Conservation (phyloP, 2,329 filamentous ascomycete genomes). For the Penicillium sp. region DNA sequence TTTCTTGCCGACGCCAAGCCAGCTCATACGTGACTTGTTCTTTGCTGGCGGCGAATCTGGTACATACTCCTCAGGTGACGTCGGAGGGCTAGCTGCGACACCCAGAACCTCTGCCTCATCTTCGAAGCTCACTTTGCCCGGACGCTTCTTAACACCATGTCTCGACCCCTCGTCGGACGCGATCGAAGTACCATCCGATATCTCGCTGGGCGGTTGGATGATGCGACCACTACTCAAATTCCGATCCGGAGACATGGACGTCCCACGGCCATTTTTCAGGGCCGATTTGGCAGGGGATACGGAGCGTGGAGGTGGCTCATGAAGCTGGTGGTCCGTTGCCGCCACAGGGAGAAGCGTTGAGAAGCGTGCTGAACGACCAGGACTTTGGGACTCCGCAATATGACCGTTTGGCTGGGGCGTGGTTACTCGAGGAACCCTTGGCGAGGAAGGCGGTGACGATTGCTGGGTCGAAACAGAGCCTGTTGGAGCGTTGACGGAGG, state of each 20-base stretch:
- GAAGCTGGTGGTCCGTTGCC: constrained; percentile 43
- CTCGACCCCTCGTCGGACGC: constrained; percentile 41
- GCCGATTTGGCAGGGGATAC: constrained; percentile 59
- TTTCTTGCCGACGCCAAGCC: constrained; percentile 34
- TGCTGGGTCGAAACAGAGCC: constrained; percentile 19
- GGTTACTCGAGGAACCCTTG: constrained; percentile 10
- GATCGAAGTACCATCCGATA: constrained; percentile 51
- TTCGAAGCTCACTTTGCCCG: constrained; percentile 63
- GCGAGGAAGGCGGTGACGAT: constrained; percentile 16
- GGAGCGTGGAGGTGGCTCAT: constrained; percentile 55
- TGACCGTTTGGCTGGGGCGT: constrained; percentile 16
- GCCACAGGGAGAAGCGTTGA: constrained; percentile 47
- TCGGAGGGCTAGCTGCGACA: constrained; percentile 37
- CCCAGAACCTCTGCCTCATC: constrained; percentile 49
- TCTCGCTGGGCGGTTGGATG: constrained; percentile 44
- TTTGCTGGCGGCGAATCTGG: constrained; percentile 34
- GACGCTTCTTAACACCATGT: constrained; percentile 46
- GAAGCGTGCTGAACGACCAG: constrained; percentile 53
- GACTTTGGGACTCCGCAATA: constrained; percentile 39
- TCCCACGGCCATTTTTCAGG: constrained; percentile 51
- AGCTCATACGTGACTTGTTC: constrained; percentile 26
- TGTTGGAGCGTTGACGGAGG: constrained; percentile 6
- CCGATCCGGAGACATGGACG: constrained; percentile 33
- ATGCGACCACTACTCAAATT: constrained; percentile 18
- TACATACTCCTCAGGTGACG: constrained; percentile 35